A percentile compares a stretch with the other conserved stretches of the same genome.
Evolutionary conservation across 257 asterid species (phyloP).

Genomic region (Primulina eburnea): DNA sequence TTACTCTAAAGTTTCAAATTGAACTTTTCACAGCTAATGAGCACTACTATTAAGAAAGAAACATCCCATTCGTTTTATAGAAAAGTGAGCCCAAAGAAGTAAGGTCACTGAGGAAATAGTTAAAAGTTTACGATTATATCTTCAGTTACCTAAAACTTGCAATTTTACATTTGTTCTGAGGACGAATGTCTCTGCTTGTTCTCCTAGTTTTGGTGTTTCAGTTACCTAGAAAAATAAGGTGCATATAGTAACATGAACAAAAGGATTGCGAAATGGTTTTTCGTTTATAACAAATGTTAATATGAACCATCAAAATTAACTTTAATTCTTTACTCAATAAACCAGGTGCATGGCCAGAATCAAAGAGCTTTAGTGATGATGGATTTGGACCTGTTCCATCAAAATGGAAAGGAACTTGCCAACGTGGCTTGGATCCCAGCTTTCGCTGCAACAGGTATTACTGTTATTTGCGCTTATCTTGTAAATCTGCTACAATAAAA

Average conservation of each 20-base stretch:
- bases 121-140: too few relatives aligned
- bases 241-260: not conserved
- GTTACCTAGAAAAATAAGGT: not conserved
- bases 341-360: constrained; percentile 88
- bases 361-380: constrained; percentile 76
- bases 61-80: not conserved
- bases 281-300: not conserved
- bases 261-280: not conserved
- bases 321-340: constrained; percentile 16
- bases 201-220: not conserved
- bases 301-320: not conserved
- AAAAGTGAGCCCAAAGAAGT: not conserved
- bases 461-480: not conserved
- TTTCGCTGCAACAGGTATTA: constrained; percentile 78
- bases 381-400: constrained; percentile 70
- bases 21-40: not conserved
- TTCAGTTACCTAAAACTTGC: not conserved
- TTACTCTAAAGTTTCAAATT: not conserved
- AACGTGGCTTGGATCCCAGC: constrained; percentile 52
- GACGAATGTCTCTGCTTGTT: not conserved
- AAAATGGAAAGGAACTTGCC: constrained; percentile 86
- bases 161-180: too few relatives aligned
- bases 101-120: not conserved
- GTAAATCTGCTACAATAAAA: not conserved
- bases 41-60: not conserved